phyloP scores from a whole-genome alignment of 805 yeast species.

The Sugiyamaella valdiviana region DNA sequence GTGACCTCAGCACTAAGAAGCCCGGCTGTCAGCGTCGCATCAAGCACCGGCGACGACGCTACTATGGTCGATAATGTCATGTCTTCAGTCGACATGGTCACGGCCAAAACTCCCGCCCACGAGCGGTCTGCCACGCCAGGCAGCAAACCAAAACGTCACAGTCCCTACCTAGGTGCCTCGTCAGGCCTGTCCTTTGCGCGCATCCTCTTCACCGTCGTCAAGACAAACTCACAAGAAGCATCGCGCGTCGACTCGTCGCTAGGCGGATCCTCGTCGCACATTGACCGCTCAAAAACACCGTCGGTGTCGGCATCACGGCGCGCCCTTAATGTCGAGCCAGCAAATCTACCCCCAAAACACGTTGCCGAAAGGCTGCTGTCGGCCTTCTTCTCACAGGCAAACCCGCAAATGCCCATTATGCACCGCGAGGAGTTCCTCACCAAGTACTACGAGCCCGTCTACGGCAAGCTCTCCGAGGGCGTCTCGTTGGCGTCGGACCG shows the following conservation, averaged over 20 bases:
- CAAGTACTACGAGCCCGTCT: constrained; percentile 67
- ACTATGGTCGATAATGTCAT: constrained; percentile 23
- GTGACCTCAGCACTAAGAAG: not conserved
- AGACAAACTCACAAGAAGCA: constrained; percentile 29
- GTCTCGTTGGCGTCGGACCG: constrained; percentile 42
- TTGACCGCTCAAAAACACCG: constrained; percentile 14
- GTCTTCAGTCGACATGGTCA: constrained; percentile 26
- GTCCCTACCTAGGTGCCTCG: constrained; percentile 28
- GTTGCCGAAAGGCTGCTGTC: constrained; percentile 62
- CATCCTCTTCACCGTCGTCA: constrained; percentile 70
- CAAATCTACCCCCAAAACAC: constrained; percentile 60
- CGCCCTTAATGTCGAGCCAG: constrained; percentile 30
- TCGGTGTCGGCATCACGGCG: constrained; percentile 11
- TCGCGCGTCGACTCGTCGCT: not conserved
- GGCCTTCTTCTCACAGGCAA: constrained; percentile 69
- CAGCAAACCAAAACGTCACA: not conserved
- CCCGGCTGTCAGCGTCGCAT: not conserved
- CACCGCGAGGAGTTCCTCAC: constrained; percentile 73
- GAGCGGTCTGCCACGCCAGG: constrained; percentile 7
- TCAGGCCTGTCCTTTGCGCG: constrained; percentile 67
- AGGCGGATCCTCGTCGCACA: constrained; percentile 24
- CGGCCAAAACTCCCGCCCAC: constrained; percentile 20
- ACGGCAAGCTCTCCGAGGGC: constrained; percentile 55
- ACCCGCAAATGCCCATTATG: constrained; percentile 75
- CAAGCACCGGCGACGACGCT: not conserved